Base-by-base conservation (phyloP, 441 rosid genomes). In the Breynia disticha region DNA sequence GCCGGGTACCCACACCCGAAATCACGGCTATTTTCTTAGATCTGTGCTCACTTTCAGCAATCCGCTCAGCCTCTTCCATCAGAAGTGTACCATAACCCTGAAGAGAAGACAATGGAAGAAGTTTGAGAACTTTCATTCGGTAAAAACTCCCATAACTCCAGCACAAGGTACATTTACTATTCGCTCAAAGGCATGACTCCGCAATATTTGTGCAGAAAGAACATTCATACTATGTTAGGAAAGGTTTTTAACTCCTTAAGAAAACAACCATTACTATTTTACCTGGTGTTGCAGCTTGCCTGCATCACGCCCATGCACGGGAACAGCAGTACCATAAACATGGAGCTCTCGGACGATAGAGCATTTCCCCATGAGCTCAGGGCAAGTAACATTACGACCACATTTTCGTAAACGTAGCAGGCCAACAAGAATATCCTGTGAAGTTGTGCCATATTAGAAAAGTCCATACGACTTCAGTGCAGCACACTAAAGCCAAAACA, bases 241-340 rank as follows among this genome's bases (percentile, higher is more conserved):
- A 46, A 46, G 19, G n/a, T 16, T 6, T 13, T 46, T 46, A 16
- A 46, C 20, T 20, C 50, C 16, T 13, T 39, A 14, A 10, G 2
- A 14, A 8, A 10, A 1, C 51, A 12, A 20, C 19, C 19, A 51
- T 48, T 46, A n/a, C 49, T 16, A 19, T 5, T 21, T 62, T 75
- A 93, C 99, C 96, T 89, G 99, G 75, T 93, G 99, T 64, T 93
- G 99, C 72, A 89, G 74, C 71, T 89, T 89, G 66, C 89, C 97
- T 45, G 90, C 81, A 5, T 93, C 94, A 47, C 97, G 85, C 50
- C 95, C 97, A 58, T 93, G 99, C 63, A 93, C 97, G 18, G 99
- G 97, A 64, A 93, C 99, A 52, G 99, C 97, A 56, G 99, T 89
- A 70, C 99, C 99, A 66, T 89, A 87, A 14, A 93, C 95, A 65